Percentiles rank a stretch among this genome's conserved stretches.
Evolutionary conservation across 306 rosid species (phyloP).

Genomic region (Abrus pulchellus): DNA sequence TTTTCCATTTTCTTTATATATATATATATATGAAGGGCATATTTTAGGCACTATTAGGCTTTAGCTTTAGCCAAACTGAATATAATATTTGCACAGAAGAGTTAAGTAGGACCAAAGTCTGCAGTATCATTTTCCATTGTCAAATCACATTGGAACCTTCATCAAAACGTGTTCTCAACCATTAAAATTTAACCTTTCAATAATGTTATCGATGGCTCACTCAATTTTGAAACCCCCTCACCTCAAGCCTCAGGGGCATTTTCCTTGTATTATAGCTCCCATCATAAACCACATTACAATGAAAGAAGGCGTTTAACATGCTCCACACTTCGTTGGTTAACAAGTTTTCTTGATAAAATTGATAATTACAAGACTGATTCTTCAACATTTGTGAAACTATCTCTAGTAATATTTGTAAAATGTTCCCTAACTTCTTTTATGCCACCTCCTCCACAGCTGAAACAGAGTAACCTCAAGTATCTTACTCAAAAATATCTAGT

Average conservation of each 20-base stretch:
- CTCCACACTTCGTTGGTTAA: neutral
- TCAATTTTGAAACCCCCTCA: neutral
- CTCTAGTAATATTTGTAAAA: neutral
- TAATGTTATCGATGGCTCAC: neutral
- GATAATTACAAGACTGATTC: neutral
- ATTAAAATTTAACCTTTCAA: neutral
- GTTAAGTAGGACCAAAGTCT: slow-evolving; percentile 11
- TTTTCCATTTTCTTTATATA: neutral
- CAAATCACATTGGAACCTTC: slow-evolving; percentile 24
- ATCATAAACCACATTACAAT: neutral
- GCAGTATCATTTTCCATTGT: slow-evolving; percentile 21
- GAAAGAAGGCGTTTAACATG: neutral
- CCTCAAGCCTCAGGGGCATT: neutral
- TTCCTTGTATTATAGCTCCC: neutral
- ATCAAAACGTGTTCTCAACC: neutral
- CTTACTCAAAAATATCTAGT: neutral
- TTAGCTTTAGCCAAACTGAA: slow-evolving; percentile 13
- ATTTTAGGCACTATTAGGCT: neutral
- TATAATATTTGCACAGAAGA: neutral
- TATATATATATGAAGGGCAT: neutral
- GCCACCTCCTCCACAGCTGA: neutral
- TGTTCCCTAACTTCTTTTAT: neutral
- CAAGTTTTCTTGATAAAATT: neutral
- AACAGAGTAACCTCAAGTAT: neutral
- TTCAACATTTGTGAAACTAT: neutral